phyloP scores from a whole-genome alignment of 192 early-diverging fungal species.

The Paraglomus occultum region DNA sequence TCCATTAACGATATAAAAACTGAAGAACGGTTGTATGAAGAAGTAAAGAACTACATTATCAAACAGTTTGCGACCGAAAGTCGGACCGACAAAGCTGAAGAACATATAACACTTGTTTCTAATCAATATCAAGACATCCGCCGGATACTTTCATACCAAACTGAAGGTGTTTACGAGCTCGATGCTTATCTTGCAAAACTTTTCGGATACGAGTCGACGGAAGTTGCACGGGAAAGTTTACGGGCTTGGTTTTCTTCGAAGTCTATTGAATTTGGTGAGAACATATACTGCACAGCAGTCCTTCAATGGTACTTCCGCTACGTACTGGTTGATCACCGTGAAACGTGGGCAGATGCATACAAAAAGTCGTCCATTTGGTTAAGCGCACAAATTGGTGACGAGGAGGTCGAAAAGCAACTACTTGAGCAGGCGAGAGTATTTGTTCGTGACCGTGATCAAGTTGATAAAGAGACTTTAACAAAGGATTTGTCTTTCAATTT shows the following conservation, averaged over 20 bases:
- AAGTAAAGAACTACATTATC: constrained; percentile 1
- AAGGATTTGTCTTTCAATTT: constrained; percentile 13
- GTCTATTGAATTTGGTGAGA: background rate
- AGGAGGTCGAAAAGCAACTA: constrained; percentile 6
- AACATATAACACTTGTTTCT: background rate
- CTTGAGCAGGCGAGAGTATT: constrained; percentile 4
- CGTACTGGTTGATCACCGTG: constrained; percentile 16
- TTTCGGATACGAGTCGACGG: constrained; percentile 19
- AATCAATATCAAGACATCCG: background rate
- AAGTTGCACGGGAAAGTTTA: constrained; percentile 4
- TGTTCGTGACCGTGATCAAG: constrained; percentile 7
- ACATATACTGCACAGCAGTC: constrained; percentile 8
- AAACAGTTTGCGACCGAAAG: constrained; percentile 11
- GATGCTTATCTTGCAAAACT: background rate
- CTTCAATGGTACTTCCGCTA: constrained; percentile 17
- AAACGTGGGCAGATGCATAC: constrained; percentile 9
- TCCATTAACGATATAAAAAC: constrained; percentile 1
- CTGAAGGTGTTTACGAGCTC: constrained; percentile 7
- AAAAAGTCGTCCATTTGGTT: constrained; percentile 10
- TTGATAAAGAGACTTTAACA: background rate
- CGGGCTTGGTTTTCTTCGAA: constrained; percentile 7
- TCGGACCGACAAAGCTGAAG: background rate
- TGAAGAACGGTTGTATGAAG: constrained; percentile 18
- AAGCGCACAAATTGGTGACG: background rate
- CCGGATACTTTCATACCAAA: constrained; percentile 18